Conservation (phyloP, 2,329 filamentous ascomycete species). For the Xylogone sp. region DNA sequence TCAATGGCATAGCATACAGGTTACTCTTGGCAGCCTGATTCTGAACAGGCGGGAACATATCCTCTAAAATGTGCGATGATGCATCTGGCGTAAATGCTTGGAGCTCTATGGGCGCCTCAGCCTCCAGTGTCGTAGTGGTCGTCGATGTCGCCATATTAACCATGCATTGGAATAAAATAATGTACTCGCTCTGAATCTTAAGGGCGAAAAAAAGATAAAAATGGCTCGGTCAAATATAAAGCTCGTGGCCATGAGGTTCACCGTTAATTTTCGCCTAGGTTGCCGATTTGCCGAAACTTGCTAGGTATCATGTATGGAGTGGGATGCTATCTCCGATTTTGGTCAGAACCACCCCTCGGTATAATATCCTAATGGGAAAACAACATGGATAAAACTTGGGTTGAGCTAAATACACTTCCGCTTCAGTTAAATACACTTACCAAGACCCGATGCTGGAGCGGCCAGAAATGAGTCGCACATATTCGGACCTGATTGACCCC, state of each 20-base stretch:
- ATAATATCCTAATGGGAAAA: too few relatives aligned
- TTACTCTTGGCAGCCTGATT: neutral
- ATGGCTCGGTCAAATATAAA: neutral
- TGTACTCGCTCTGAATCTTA: neutral
- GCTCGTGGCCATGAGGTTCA: neutral
- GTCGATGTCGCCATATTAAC: neutral
- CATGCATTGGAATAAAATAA: neutral
- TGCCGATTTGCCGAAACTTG: neutral
- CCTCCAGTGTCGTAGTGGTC: neutral
- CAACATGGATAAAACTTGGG: too few relatives aligned
- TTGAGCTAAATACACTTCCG: too few relatives aligned
- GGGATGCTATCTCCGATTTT: too few relatives aligned
- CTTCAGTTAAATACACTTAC: too few relatives aligned
- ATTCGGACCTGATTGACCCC: too few relatives aligned
- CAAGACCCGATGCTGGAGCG: too few relatives aligned
- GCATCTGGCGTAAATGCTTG: neutral
- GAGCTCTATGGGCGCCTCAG: neutral
- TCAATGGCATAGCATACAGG: neutral
- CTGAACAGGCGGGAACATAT: neutral
- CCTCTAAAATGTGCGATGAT: neutral
- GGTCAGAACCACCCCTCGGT: too few relatives aligned
- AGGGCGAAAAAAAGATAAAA: neutral
- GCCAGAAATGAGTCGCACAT: too few relatives aligned
- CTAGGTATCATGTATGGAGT: neutral
- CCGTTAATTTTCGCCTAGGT: neutral